Base-by-base conservation (phyloP, 2,329 filamentous ascomycete species). In the Aspergillus terreus region DNA sequence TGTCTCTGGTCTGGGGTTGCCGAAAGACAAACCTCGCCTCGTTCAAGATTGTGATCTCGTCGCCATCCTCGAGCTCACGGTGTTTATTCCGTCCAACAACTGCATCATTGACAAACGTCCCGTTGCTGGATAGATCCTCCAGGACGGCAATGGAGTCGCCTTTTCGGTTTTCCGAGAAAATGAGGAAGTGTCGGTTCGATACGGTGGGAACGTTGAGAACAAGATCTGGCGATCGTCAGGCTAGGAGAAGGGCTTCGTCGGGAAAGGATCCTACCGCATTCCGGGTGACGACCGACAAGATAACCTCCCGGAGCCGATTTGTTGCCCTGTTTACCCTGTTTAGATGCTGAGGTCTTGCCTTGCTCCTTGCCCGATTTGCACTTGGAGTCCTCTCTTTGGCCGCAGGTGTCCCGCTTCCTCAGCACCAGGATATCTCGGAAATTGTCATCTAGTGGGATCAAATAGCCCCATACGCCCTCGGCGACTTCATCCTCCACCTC, bases 381-480 rank as follows among this genome's bases (percentile, higher is more conserved):
- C 6, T 23, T 23, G 23, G 23, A 6, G 23, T 23, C 23, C 23
- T 23, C 23, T 23, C 23, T 38, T 11, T 38, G n/a, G 35, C 35
- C 14, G 66, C 91, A 96, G 33, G 82, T 79, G 53, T 79, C 81
- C 50, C 92, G 82, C 63, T 84, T 90, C 71, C 82, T 87, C 69
- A 99, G 71, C 6, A 95, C 88, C 72, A 95, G 70, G 4, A 80
- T 71, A 69, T 87, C 74, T 71, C 84, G 86, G 49, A 86, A 84
- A 57, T 82, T 82, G 47, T 82, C 80, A 64, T 92, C 86, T 21
- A 96, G 75, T 2, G 92, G 90, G 49, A 96, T 83, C 4, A 99
- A 78, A 64, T 97, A 99, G 11, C 95, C 95, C 94, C 94, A 99
- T 1, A 97, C 90, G 7, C 90, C 90, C 68, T 95, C 88, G 43